These are phyloP conservation scores for Gymnopilus dilepis DNA, from an alignment of 768 basidiomycete species.

Conservation along the genomic window DNA sequence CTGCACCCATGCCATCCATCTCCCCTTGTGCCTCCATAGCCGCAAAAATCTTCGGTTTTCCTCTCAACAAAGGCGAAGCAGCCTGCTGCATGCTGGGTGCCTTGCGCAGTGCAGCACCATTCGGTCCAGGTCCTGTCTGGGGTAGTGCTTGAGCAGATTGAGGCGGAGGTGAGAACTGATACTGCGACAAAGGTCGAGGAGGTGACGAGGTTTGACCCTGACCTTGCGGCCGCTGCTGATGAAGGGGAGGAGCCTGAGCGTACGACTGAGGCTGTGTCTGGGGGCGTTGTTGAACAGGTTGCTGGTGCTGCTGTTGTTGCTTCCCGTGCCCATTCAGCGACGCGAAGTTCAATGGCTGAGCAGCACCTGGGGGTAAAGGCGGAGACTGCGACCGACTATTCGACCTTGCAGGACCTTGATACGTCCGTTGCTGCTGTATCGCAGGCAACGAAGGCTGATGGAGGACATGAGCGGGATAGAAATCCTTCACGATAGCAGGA, in stretches of 20 bases:
- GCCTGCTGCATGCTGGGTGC: conserved; percentile 29
- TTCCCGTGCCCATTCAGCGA: background rate
- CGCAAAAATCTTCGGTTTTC: conserved; percentile 68
- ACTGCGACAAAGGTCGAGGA: background rate
- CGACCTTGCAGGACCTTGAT: conserved; percentile 11
- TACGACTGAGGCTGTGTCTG: background rate
- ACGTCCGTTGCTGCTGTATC: conserved; percentile 14
- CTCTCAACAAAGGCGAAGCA: conserved; percentile 30
- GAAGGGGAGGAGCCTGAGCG: too few relatives aligned
- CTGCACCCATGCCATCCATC: conserved; percentile 7
- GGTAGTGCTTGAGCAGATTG: background rate
- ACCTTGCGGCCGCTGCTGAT: background rate
- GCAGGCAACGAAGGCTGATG: background rate
- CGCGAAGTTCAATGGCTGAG: conserved; percentile 16
- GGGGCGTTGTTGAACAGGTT: background rate
- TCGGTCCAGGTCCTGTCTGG: background rate
- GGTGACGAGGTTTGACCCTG: background rate
- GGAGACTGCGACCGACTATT: conserved; percentile 15
- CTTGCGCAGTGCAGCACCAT: conserved; percentile 25
- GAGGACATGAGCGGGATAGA: conserved; percentile 22
- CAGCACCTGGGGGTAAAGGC: conserved; percentile 25
- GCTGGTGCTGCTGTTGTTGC: conserved; percentile 6
- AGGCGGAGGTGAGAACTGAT: conserved; percentile 4
- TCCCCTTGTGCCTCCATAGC: conserved; percentile 47
- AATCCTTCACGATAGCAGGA: conserved; percentile 22